These are phyloP conservation scores for Suhomyces bokatorum DNA, from an alignment of 1,139 yeast species.

Conservation along the genomic window DNA sequence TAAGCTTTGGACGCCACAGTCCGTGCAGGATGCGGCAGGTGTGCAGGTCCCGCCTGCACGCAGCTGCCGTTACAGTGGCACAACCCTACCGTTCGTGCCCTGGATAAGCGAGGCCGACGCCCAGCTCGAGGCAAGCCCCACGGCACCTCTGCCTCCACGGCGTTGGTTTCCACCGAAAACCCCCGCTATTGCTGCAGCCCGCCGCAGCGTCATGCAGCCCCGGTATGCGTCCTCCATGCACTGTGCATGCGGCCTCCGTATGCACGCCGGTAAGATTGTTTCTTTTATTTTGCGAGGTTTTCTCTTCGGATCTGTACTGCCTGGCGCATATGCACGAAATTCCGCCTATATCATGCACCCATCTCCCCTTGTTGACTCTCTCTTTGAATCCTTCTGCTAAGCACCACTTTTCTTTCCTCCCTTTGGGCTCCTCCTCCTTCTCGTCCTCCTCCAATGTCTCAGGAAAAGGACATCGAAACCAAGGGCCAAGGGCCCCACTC, in stretches of 20 bases:
- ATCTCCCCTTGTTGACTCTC: not conserved
- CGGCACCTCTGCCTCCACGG: too few relatives aligned
- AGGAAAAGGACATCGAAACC: conserved; percentile 23
- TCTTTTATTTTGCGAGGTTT: conserved; percentile 9
- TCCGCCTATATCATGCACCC: conserved; percentile 5
- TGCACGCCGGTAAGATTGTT: not conserved
- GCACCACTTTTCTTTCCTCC: not conserved
- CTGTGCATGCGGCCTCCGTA: not conserved
- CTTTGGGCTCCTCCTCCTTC: not conserved
- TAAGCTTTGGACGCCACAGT: not conserved
- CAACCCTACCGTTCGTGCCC: too few relatives aligned
- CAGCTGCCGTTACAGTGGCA: too few relatives aligned
- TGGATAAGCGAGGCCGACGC: too few relatives aligned
- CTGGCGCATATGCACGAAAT: not conserved
- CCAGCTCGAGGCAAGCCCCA: too few relatives aligned
- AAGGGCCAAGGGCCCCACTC: conserved; percentile 17
- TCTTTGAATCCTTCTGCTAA: not conserved
- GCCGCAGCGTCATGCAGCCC: too few relatives aligned
- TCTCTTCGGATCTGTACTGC: conserved; percentile 6
- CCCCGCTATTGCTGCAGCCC: too few relatives aligned
- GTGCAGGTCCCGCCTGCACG: too few relatives aligned
- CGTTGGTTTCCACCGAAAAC: too few relatives aligned
- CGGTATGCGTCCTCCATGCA: too few relatives aligned
- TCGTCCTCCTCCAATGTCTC: conserved; percentile 2
- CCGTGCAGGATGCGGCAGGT: not conserved